phyloP scores from a whole-genome alignment of 495 filamentous ascomycete species.

The Achaetomiella virescens region DNA sequence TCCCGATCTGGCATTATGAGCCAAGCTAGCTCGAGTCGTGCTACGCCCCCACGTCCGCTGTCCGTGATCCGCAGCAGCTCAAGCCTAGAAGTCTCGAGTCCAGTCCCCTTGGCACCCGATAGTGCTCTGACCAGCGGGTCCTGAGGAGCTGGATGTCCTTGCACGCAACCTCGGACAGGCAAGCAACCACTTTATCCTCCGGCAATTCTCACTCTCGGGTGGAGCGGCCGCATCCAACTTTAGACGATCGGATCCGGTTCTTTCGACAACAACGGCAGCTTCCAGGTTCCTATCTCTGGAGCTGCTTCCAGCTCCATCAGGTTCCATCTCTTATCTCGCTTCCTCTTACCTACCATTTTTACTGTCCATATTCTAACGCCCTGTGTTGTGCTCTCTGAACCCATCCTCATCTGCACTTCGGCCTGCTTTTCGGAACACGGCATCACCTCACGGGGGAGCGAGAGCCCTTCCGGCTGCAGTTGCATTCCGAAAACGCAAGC shows the following conservation, averaged over 20 bases:
- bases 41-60: neutral
- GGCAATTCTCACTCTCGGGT: neutral
- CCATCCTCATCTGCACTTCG: neutral
- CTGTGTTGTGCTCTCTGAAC: neutral
- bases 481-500: neutral
- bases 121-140: neutral
- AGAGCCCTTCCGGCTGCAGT: neutral
- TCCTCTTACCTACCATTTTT: conserved; percentile 1
- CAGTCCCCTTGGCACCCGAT: neutral
- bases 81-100: conserved; percentile 1
- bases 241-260: neutral
- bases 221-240: neutral
- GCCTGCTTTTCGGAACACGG: neutral
- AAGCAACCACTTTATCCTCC: neutral
- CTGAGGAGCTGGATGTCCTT: neutral
- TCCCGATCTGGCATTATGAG: neutral
- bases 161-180: neutral
- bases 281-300: conserved; percentile 9
- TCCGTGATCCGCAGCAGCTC: conserved; percentile 2
- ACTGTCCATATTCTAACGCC: neutral
- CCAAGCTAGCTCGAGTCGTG: neutral
- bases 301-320: neutral
- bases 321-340: conserved; percentile 7
- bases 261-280: neutral
- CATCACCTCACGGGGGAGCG: neutral